Conservation (phyloP, 768 basidiomycete genomes). For the Podaxis pistillaris region DNA sequence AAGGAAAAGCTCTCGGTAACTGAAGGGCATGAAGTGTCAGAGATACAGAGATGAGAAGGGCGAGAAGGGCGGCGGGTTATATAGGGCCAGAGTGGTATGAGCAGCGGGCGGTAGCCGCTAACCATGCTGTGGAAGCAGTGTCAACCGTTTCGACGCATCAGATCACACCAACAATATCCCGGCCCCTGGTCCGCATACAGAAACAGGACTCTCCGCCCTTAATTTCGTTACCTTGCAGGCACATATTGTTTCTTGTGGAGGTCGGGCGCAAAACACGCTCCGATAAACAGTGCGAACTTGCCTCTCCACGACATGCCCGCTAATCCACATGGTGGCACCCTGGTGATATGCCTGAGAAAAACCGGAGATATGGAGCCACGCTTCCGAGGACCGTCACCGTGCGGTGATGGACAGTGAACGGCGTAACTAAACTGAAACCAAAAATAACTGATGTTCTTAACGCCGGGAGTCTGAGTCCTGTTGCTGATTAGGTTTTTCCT, state of each 20-base stretch:
- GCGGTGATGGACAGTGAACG: neutral
- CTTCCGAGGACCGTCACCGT: neutral
- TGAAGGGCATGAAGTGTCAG: slow-evolving; percentile 35
- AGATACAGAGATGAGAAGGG: neutral
- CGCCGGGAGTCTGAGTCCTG: no score
- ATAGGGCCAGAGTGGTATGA: neutral
- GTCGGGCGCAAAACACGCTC: neutral
- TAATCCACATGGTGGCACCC: neutral
- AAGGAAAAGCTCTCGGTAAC: slow-evolving; percentile 44
- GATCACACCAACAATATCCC: neutral
- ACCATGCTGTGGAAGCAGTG: slow-evolving; percentile 11
- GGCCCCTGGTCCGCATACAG: neutral
- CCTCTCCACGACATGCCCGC: no score
- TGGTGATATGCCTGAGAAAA: neutral
- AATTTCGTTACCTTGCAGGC: neutral
- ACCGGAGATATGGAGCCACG: neutral
- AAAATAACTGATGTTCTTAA: neutral
- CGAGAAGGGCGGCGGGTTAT: slow-evolving; percentile 1
- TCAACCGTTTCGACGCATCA: neutral
- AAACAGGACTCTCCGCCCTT: neutral
- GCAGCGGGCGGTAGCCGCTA: neutral
- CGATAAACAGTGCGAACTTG: neutral
- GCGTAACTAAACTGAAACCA: neutral
- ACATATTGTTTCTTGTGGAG: no score
- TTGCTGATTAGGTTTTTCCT: no score